Percentiles rank a stretch among this genome's conserved stretches.
Conservation (phyloP, 1,139 yeast genomes). For the Candida mesenterica region DNA sequence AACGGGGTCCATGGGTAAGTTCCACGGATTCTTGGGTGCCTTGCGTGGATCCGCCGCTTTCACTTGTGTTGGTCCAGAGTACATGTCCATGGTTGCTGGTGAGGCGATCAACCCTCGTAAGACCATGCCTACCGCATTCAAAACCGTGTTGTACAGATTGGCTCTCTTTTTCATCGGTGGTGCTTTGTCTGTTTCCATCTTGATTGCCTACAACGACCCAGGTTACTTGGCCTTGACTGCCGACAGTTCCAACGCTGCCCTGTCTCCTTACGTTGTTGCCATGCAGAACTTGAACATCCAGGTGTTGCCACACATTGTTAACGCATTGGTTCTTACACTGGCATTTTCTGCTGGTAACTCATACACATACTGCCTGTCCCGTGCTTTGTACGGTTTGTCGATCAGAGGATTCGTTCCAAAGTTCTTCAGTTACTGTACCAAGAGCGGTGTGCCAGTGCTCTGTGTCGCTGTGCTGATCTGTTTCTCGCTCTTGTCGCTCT, state of each 20-base stretch:
- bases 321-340: conserved; percentile 34
- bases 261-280: conserved; percentile 47
- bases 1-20: conserved; percentile 61
- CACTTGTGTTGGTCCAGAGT: conserved; percentile 83
- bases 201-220: conserved; percentile 43
- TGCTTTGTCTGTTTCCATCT: conserved; percentile 39
- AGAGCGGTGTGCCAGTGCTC: conserved; percentile 59
- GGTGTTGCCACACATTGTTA: conserved; percentile 42
- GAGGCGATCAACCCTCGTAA: conserved; percentile 77
- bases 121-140: conserved; percentile 76
- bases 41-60: conserved; percentile 56
- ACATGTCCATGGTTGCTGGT: conserved; percentile 80
- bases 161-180: conserved; percentile 63
- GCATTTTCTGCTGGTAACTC: conserved; percentile 48
- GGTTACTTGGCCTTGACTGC: conserved; percentile 25
- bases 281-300: conserved; percentile 39
- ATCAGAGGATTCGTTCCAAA: conserved; percentile 40
- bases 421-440: conserved; percentile 38
- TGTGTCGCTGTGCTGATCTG: conserved; percentile 28
- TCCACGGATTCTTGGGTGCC: conserved; percentile 69
- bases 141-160: conserved; percentile 71
- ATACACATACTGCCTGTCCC: conserved; percentile 42
- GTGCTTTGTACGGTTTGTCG: conserved; percentile 42
- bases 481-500: conserved; percentile 39
- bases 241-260: conserved; percentile 25